Evolutionary conservation across 2,329 filamentous ascomycete species (phyloP).

Genomic region (Cadophora malorum): DNA sequence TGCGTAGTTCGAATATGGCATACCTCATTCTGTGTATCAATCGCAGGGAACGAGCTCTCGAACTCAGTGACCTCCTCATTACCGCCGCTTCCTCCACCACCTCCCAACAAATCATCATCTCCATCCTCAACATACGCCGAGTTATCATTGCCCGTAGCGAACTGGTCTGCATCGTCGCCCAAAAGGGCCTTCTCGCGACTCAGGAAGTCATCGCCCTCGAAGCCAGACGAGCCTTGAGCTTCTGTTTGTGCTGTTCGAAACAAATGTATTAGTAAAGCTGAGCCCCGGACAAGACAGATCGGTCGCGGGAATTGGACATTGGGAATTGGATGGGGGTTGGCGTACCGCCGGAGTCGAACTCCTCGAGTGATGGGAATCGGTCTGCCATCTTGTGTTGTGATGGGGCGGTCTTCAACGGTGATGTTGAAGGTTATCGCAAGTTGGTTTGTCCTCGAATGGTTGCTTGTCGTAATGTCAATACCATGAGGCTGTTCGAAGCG

Average conservation of each 20-base stretch:
- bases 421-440: constrained; percentile 20
- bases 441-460: constrained; percentile 3
- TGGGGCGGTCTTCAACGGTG: constrained; percentile 20
- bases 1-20: no score
- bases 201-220: constrained; percentile 79
- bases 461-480: constrained; percentile 6
- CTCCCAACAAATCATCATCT: constrained; percentile 76
- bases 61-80: constrained; percentile 60
- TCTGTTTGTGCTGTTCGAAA: constrained; percentile 69
- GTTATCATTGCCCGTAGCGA: constrained; percentile 77
- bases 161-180: constrained; percentile 92
- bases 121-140: constrained; percentile 67
- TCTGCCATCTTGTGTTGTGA: constrained; percentile 56
- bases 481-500: constrained; percentile 3
- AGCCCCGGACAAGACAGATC: constrained; percentile 13
- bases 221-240: constrained; percentile 54
- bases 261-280: constrained; percentile 29
- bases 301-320: background rate
- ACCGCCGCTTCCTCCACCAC: constrained; percentile 53
- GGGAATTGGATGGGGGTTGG: constrained; percentile 10
- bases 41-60: constrained; percentile 88
- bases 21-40: constrained; percentile 73
- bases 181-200: constrained; percentile 87
- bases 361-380: constrained; percentile 65
- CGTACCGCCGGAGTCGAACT: constrained; percentile 60